Evolutionary conservation across 495 filamentous ascomycete species (phyloP), one percentile per base, ranked within the genome.

Genomic region (Penicillium psychrofluorescens): DNA sequence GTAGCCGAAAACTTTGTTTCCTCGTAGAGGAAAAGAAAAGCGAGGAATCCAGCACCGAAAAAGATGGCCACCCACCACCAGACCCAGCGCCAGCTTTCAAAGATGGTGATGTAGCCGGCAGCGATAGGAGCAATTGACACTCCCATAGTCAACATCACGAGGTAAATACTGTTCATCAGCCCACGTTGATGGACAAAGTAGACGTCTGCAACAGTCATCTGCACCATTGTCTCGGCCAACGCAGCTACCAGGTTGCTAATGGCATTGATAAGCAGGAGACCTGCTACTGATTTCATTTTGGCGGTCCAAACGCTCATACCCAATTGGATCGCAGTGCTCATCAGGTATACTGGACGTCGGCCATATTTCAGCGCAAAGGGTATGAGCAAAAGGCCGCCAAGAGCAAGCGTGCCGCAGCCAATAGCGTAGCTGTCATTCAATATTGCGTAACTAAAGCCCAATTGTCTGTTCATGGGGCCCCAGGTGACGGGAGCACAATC

Each of bases 11-110:
- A 55, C 42, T 48, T 53, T 1, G 47, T 53, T 28, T 55, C 46
- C 15, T 55, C 54, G 28, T 57, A 57, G 12, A 54, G 33, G 15
- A 57, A 55, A 6, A 53, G 13, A 12, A 58, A 50, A 10, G 33
- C 41, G 8, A 47, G 12, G 2, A 53, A 34, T 7, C 46, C 52
- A 1, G 27, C 33, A 7, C 64, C 73, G 15, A 72, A 62, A 11
- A 74, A 51, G 14, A 75, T 74, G 7, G 57, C 60, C 38, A 55
- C 62, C 63, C 65, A 74, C 74, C 71, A 76, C 61, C 68, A 76
- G 7, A 73, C 61, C 69, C 72, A 75, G 2, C 63, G 49, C 73
- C 73, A 77, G 0, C 70, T 68, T 37, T 71, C 64, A 11, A 58
- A 61, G 9, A 54, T 51, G 2, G 69, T 67, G 11, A 71, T 64